A percentile compares a stretch with the other conserved stretches of the same genome.
phyloP scores from a whole-genome alignment of 108 stramenopile genomes.

The Poteriospumella lacustris region DNA sequence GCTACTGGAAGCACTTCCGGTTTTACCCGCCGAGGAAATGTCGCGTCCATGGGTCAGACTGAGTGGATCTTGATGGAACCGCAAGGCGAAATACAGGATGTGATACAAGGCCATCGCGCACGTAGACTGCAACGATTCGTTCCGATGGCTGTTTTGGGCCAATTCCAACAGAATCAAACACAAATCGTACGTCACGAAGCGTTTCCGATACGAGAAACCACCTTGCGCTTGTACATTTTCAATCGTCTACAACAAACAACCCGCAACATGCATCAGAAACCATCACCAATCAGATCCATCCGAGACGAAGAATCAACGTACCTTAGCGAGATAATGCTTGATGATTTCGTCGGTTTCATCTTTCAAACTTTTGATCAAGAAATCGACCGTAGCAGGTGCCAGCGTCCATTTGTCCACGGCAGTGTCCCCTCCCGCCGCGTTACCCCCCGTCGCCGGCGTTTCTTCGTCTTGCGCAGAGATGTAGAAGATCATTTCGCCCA shows the following conservation, averaged over 20 bases:
- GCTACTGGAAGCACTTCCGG: background rate
- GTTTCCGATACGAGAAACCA: conserved; percentile 15
- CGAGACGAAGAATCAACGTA: background rate
- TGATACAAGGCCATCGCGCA: conserved; percentile 2
- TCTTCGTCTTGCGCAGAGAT: conserved; percentile 47
- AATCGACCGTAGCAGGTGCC: conserved; percentile 23
- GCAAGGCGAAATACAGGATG: background rate
- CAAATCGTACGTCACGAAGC: conserved; percentile 8
- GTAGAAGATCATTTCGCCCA: conserved; percentile 57
- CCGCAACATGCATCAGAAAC: background rate
- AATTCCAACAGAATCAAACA: background rate
- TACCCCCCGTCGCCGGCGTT: background rate
- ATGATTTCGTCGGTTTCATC: conserved; percentile 32
- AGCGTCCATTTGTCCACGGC: conserved; percentile 12
- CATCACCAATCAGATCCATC: background rate
- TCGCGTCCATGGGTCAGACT: too few species aligned
- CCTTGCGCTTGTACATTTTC: conserved; percentile 49
- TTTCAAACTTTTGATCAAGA: conserved; percentile 30
- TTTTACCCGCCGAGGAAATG: too few species aligned
- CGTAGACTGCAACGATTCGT: background rate
- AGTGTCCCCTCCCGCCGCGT: background rate
- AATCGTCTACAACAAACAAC: conserved; percentile 29
- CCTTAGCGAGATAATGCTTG: conserved; percentile 41
- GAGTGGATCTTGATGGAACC: too few species aligned
- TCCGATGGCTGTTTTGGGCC: background rate